A percentile compares a stretch with the other conserved stretches of the same genome.
Conservation (phyloP, 345 rosid species). For the Pistacia vera region DNA sequence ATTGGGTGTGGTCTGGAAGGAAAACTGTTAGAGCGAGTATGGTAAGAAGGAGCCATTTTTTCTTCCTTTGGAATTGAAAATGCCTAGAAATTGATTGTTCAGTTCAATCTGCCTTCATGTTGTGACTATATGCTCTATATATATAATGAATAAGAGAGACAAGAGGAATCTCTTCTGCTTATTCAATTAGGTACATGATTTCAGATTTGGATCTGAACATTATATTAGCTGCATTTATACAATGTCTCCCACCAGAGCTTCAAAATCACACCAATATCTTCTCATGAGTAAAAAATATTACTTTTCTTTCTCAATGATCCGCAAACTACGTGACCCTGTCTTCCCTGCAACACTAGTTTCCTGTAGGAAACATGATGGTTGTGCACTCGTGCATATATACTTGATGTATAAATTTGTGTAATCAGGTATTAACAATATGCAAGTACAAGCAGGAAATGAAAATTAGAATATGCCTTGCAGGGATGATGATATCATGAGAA, state of each 20-base stretch:
- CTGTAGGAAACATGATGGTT: too few relatives aligned
- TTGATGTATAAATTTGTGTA: too few relatives aligned
- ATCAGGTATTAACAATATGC: too few relatives aligned
- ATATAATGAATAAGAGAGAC: slow-evolving; percentile 2
- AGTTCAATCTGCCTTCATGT: not conserved
- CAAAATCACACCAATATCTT: not conserved
- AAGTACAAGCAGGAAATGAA: too few relatives aligned
- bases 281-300: too few relatives aligned
- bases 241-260: not conserved
- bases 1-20: slow-evolving; percentile 50
- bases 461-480: too few relatives aligned
- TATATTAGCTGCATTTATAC: not conserved
- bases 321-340: not conserved
- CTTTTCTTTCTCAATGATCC: not conserved
- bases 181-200: not conserved
- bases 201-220: not conserved
- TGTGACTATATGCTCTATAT: not conserved
- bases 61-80: too few relatives aligned
- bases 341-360: too few relatives aligned
- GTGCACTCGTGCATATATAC: too few relatives aligned
- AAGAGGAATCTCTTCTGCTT: slow-evolving; percentile 10
- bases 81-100: not conserved
- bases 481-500: too few relatives aligned
- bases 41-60: slow-evolving; percentile 15
- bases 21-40: slow-evolving; percentile 46